Conservation (phyloP, 257 asterid genomes). For the Solanum gandarillasii region DNA sequence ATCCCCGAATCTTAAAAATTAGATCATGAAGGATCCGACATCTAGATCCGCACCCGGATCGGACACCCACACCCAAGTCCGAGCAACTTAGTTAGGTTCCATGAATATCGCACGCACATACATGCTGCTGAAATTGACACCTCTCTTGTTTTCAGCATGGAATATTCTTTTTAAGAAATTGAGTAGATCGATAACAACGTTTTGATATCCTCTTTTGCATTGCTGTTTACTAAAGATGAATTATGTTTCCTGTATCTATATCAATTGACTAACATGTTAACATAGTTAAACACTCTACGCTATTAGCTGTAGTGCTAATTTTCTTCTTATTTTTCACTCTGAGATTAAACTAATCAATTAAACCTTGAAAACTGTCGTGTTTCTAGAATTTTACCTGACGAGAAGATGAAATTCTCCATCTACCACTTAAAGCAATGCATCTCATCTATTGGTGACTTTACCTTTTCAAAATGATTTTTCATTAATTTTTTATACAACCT, state of each 20-base stretch:
- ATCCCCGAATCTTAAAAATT: too few species aligned
- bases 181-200: background rate
- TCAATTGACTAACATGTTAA: background rate
- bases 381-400: background rate
- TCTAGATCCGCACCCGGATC: too few species aligned
- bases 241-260: background rate
- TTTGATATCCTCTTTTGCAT: background rate
- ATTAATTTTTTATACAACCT: background rate
- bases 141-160: background rate
- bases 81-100: background rate
- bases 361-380: background rate
- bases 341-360: background rate
- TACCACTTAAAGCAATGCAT: background rate
- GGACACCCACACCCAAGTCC: too few species aligned
- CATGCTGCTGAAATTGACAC: background rate
- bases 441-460: background rate
- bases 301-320: background rate
- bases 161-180: background rate
- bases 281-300: background rate
- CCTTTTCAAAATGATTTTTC: background rate
- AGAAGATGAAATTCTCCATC: background rate
- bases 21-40: too few species aligned
- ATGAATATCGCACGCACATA: background rate
- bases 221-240: background rate
- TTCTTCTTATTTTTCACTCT: background rate